Evolutionary conservation across 345 rosid species (phyloP).

Genomic region (Rhizophora mangle): DNA sequence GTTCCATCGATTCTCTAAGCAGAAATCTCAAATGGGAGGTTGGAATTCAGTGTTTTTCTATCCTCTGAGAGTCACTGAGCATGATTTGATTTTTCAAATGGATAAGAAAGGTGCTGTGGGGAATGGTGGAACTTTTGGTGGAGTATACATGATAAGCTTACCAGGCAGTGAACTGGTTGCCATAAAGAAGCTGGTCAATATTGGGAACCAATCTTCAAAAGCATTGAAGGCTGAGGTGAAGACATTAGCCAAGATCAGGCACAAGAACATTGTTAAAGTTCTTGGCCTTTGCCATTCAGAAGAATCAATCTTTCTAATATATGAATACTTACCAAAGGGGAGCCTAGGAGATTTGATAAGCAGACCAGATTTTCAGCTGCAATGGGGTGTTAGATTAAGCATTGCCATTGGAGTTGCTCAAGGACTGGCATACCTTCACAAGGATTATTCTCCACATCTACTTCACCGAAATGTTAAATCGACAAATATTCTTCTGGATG

Average conservation of each 20-base stretch:
- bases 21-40: constrained; percentile 45
- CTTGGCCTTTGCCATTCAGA: constrained; percentile 83
- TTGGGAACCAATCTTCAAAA: constrained; percentile 60
- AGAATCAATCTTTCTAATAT: constrained; percentile 67
- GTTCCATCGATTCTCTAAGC: constrained; percentile 48
- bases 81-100: constrained; percentile 61
- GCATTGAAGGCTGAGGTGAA: constrained; percentile 71
- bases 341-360: constrained; percentile 69
- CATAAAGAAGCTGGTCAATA: constrained; percentile 65
- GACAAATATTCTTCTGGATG: constrained; percentile 69
- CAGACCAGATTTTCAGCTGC: constrained; percentile 47
- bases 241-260: constrained; percentile 78
- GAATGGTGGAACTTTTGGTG: constrained; percentile 59
- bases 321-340: constrained; percentile 62
- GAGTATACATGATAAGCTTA: constrained; percentile 52
- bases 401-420: constrained; percentile 85
- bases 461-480: constrained; percentile 83
- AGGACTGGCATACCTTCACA: constrained; percentile 75
- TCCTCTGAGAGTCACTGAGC: constrained; percentile 74
- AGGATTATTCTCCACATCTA: constrained; percentile 65
- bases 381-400: constrained; percentile 68
- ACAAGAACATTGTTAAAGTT: constrained; percentile 68
- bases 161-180: constrained; percentile 81
- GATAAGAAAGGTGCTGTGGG: constrained; percentile 60
- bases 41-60: constrained; percentile 82